Percentiles rank a stretch among this genome's conserved stretches.
Evolutionary conservation across 371 early-diverging fungal genomes (phyloP).

Genomic region (Mucor saturninus): DNA sequence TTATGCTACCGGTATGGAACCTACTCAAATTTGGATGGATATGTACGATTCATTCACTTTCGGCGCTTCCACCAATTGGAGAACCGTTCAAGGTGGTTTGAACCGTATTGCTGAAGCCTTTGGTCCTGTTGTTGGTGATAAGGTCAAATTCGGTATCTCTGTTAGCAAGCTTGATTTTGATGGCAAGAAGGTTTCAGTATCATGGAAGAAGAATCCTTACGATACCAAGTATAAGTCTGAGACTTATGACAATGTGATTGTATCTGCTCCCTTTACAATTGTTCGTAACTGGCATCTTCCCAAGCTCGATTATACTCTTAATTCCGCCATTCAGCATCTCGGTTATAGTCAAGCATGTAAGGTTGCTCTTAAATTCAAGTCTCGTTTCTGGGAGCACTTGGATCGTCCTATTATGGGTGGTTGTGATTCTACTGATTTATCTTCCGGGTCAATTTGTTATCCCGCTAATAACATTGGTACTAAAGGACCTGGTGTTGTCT

Average conservation of each 20-base stretch:
- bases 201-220: conserved; percentile 34
- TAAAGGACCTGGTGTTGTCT: conserved; percentile 37
- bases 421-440: conserved; percentile 36
- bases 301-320: conserved; percentile 32
- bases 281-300: conserved; percentile 45
- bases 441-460: conserved; percentile 30
- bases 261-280: conserved; percentile 35
- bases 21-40: conserved; percentile 23
- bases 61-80: conserved; percentile 27
- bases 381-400: conserved; percentile 42
- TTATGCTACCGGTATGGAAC: conserved; percentile 25
- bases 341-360: conserved; percentile 35
- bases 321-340: conserved; percentile 30
- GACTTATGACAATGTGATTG: conserved; percentile 38
- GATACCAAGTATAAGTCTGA: conserved; percentile 30
- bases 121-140: conserved; percentile 34
- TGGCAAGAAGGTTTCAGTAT: conserved; percentile 32
- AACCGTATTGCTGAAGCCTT: conserved; percentile 38
- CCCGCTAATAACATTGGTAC: conserved; percentile 36
- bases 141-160: conserved; percentile 25
- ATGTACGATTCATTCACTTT: conserved; percentile 36
- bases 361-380: conserved; percentile 37
- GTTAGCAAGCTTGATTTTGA: conserved; percentile 31
- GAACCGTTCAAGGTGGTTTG: conserved; percentile 39
- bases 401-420: conserved; percentile 40